Evolutionary conservation across 2,329 filamentous ascomycete genomes (phyloP), one percentile per base, ranked within the genome.

Genomic region (Scedosporium aurantiacum): DNA sequence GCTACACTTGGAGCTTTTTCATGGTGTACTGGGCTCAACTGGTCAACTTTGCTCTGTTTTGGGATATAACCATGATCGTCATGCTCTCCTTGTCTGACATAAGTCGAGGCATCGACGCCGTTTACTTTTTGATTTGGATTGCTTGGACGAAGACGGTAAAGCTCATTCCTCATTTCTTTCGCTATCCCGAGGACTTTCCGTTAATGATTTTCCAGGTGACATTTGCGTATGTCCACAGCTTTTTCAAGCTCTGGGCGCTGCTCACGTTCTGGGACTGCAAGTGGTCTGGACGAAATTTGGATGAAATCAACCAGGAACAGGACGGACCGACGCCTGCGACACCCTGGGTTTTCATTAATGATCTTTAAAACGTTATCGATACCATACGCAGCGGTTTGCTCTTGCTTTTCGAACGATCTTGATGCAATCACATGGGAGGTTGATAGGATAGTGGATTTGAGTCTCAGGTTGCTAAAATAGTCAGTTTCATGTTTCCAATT

Each of bases 141-240:
- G 54, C 83, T 10, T 67, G 72, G n/a, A 77, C 76, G 41, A 88
- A 87, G 74, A 67, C 78, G 18, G 70, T 84, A 65, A 87, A 87
- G 73, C 70, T 83, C 14, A 68, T 79, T 0, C 75, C 79, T 0
- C 79, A 85, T 66, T 80, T 84, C 63, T 60, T 66, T 3, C 74
- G 74, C 0, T 63, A 85, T 63, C 83, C 83, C 0, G 62, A 67
- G 1, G 84, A 88, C 67, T 63, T 83, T 2, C 58, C 72, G 0
- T 77, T 80, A 61, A 70, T 86, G 1, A 77, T 79, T 0, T 71
- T 68, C 0, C 79, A 81, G 54, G 66, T 86, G 14, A 8, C 74
- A 0, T 88, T 86, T 67, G 79, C 74, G 1, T 88, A 86, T 65
- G 69, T 74, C 43, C 84, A 87, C 67, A 78, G 78, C 27, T 66